A percentile compares a stretch with the other conserved stretches of the same genome.
Conservation (phyloP, 2,329 filamentous ascomycete species). For the Talaromyces sp. region DNA sequence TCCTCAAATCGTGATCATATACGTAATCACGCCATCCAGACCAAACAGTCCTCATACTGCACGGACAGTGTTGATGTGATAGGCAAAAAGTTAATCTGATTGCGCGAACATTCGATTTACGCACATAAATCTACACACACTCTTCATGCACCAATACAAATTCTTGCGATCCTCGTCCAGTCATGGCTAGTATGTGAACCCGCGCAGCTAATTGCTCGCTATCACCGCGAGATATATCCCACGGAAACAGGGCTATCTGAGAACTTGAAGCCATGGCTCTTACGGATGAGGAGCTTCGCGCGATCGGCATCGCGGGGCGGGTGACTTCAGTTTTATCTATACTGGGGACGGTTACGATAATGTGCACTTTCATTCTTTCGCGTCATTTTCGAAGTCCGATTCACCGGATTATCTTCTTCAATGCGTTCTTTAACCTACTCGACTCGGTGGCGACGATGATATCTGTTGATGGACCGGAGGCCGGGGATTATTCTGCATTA, state of each 20-base stretch:
- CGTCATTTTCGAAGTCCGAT: constrained; percentile 43
- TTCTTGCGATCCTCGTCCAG: too few relatives aligned
- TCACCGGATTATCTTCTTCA: constrained; percentile 44
- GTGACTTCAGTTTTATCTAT: constrained; percentile 36
- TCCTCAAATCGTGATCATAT: not conserved
- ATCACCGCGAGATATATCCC: not conserved
- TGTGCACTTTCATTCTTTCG: constrained; percentile 35
- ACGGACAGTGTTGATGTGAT: constrained; percentile 5
- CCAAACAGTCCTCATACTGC: constrained; percentile 12
- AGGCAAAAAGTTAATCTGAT: not conserved
- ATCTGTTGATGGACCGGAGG: constrained; percentile 39
- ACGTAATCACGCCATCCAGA: constrained; percentile 16
- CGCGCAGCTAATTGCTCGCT: not conserved
- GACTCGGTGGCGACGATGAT: constrained; percentile 46
- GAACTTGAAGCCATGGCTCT: constrained; percentile 22
- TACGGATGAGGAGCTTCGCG: constrained; percentile 27
- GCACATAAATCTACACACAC: not conserved
- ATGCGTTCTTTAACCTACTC: constrained; percentile 41
- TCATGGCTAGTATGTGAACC: too few relatives aligned
- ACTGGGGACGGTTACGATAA: constrained; percentile 39
- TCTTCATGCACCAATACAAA: too few relatives aligned
- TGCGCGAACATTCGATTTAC: not conserved
- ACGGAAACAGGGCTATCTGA: constrained; percentile 5
- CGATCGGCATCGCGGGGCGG: constrained; percentile 34
- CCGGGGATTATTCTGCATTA: constrained; percentile 35